Base-by-base conservation (phyloP, 2,329 filamentous ascomycete species). In the Apiospora hydei region DNA sequence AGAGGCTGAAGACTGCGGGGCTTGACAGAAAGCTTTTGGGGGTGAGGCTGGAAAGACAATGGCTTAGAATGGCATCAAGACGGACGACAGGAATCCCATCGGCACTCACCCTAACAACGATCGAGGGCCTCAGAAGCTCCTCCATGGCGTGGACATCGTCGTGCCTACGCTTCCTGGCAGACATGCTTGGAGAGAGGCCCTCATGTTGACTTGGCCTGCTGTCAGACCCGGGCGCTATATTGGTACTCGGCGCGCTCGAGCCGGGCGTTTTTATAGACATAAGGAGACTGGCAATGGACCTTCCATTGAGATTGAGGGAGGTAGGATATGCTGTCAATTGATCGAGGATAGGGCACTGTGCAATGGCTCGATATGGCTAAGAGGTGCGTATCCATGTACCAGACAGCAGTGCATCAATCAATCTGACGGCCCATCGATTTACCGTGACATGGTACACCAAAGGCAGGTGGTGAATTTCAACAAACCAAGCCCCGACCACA, bases 1-100 rank as follows among this genome's bases (percentile, higher is more conserved):
- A 92, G 79, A 3, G 90, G 90, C 69, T 89, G 86, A 69, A 92
- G 82, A 34, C 85, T 85, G 72, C 87, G 86, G 69, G 89, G 88
- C 76, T 87, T 88, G 34, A 85, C 77, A 46, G 86, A 84, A 66
- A 88, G 81, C 67, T 85, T 87, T 16, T 85, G 84, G 13, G 89
- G 89, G 77, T 91, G 84, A 53, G 89, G 86, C 90, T 92, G 71
- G 71, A 68, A 69, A 67, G 61, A 44, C n/a, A 34, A 47, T 64
- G 57, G 57, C 34, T 64, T 64, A 64, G 57, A 61, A 61, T 7
- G 21, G 57, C 57, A 64, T 41, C 34, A n/a, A n/a, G 21, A 41
- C 8, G 21, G 21, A 41, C 8, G 21, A 64, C 8, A 14, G 57
- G 57, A 64, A 14, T 41, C 4, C 5, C 18, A 41, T 64, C 41